phyloP scores from a whole-genome alignment of 2,329 filamentous ascomycete genomes.

The Xylariales sp. region DNA sequence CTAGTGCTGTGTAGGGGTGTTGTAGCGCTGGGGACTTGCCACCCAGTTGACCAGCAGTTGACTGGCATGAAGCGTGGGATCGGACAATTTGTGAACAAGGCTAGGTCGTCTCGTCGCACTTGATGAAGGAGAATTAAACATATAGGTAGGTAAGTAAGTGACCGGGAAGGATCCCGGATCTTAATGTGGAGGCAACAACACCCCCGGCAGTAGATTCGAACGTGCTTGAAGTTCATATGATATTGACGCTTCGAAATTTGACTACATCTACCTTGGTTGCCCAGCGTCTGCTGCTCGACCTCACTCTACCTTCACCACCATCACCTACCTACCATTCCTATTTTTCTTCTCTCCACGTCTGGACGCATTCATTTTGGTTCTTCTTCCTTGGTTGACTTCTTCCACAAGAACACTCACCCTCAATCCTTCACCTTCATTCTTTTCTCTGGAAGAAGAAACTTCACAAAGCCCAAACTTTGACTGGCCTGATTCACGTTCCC shows the following conservation, averaged over 20 bases:
- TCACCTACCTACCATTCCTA: conserved; percentile 2
- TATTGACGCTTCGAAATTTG: neutral
- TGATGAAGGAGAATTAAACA: neutral
- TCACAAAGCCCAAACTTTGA: neutral
- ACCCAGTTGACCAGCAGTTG: conserved; percentile 3
- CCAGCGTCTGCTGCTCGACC: neutral
- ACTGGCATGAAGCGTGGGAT: neutral
- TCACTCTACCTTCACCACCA: neutral
- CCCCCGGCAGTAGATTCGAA: too few species aligned
- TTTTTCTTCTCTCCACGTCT: conserved; percentile 11
- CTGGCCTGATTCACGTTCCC: neutral
- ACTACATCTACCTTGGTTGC: neutral
- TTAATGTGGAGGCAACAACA: neutral
- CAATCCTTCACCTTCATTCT: conserved; percentile 6
- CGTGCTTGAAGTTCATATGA: too few species aligned
- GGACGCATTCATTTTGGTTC: conserved; percentile 19
- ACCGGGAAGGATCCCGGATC: conserved; percentile 1
- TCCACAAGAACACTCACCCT: conserved; percentile 13
- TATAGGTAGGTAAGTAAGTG: neutral
- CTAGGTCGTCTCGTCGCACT: neutral
- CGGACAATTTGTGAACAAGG: conserved; percentile 7
- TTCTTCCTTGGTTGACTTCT: conserved; percentile 14
- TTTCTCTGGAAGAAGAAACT: conserved; percentile 10
- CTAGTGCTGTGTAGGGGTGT: neutral
- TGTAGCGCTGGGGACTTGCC: conserved; percentile 6